Conservation (phyloP, 208 protist species). For the Leishmania gerbilli region DNA sequence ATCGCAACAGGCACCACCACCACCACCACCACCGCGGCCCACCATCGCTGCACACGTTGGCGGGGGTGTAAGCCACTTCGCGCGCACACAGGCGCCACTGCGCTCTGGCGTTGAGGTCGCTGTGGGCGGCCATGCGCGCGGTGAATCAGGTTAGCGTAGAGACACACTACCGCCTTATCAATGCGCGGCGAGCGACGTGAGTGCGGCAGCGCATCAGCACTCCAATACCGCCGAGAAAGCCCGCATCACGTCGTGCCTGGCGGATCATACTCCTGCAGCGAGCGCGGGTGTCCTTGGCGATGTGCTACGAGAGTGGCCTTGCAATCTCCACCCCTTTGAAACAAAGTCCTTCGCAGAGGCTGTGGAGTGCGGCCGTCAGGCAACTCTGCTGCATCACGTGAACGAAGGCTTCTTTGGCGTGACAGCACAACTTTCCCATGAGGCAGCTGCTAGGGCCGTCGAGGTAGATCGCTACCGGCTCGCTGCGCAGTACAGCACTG, state of each 20-base stretch:
- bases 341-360: neutral
- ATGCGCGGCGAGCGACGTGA: neutral
- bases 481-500: conserved; percentile 4
- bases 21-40: neutral
- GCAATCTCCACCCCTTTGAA: neutral
- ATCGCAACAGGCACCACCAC: neutral
- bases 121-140: neutral
- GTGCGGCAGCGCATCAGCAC: neutral
- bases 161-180: neutral
- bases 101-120: neutral
- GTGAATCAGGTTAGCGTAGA: neutral
- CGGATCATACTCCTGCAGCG: neutral
- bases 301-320: neutral
- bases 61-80: neutral
- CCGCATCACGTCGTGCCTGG: neutral
- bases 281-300: neutral
- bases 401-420: conserved; percentile 13
- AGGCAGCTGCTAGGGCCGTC: conserved; percentile 2
- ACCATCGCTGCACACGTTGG: neutral
- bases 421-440: neutral
- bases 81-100: neutral
- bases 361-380: conserved; percentile 6
- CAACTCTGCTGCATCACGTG: conserved; percentile 16
- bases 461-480: conserved; percentile 13
- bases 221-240: neutral